These are phyloP conservation scores for Xerocomus brunneocitrinus DNA, from an alignment of 768 basidiomycete species.

Conservation along the genomic window DNA sequence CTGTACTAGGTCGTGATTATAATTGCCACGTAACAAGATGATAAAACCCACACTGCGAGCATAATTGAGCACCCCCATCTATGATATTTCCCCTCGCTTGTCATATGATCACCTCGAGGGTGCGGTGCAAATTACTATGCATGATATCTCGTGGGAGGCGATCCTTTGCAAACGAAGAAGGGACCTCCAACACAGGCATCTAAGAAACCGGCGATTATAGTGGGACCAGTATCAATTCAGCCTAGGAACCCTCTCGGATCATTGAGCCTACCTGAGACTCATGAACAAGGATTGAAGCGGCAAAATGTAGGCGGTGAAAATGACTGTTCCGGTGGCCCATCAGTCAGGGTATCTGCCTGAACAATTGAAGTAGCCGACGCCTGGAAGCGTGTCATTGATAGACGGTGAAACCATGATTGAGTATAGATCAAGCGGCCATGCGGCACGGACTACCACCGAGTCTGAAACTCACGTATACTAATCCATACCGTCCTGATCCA, in stretches of 20 bases:
- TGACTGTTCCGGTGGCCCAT: neutral
- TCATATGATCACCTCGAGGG: conserved; percentile 5
- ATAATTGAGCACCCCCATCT: neutral
- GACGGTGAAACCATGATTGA: neutral
- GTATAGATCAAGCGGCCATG: neutral
- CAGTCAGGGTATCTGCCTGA: neutral
- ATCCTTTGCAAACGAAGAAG: conserved; percentile 1
- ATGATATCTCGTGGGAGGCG: neutral
- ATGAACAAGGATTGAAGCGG: neutral
- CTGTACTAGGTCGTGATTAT: neutral
- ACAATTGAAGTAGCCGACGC: neutral
- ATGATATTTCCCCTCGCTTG: neutral
- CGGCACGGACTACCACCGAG: neutral
- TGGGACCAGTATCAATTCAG: neutral
- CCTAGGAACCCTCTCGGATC: neutral
- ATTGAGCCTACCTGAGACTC: neutral
- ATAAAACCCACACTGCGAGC: neutral
- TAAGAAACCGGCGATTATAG: neutral
- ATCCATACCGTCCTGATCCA: conserved; percentile 41
- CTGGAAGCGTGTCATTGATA: neutral
- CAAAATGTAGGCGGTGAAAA: neutral
- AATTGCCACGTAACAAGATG: conserved; percentile 2
- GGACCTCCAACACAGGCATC: neutral
- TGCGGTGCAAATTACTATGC: conserved; percentile 1
- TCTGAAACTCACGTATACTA: neutral